These are phyloP conservation scores for Nannochloris sp. DNA, from an alignment of 139 green algal species.

Conservation along the genomic window DNA sequence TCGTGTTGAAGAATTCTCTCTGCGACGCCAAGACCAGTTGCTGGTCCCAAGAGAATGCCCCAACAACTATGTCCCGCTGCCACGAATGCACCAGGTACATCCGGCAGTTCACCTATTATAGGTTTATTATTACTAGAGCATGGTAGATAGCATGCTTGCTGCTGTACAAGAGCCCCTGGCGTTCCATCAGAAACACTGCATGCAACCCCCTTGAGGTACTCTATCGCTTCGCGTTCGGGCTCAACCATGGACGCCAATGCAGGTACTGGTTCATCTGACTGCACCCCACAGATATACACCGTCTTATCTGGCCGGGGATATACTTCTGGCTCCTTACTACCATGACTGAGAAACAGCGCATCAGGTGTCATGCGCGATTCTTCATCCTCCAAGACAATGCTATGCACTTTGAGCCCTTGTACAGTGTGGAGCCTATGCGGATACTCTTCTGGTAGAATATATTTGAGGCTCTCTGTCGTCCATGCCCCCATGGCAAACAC, in stretches of 20 bases:
- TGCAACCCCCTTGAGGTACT: constrained; percentile 15
- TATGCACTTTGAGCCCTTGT: constrained; percentile 61
- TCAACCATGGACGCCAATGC: constrained; percentile 33
- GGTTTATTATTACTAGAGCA: constrained; percentile 46
- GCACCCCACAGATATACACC: constrained; percentile 66
- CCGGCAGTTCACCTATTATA: constrained; percentile 51
- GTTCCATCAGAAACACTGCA: constrained; percentile 18
- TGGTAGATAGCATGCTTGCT: constrained; percentile 68
- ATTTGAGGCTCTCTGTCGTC: constrained; percentile 32
- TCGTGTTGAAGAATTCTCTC: constrained; percentile 30
- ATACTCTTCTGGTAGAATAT: constrained; percentile 37
- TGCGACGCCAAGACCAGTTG: constrained; percentile 60
- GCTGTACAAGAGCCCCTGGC: constrained; percentile 18
- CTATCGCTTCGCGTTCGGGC: constrained; percentile 14
- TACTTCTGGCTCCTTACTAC: constrained; percentile 56
- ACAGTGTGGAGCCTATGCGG: constrained; percentile 27
- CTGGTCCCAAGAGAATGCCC: constrained; percentile 66
- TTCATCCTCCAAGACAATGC: constrained; percentile 47
- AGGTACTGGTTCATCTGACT: constrained; percentile 35
- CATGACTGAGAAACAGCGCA: constrained; percentile 41
- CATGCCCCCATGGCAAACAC: constrained; percentile 73
- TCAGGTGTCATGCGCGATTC: constrained; percentile 20
- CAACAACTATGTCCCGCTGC: constrained; percentile 51
- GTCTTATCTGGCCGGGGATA: constrained; percentile 67
- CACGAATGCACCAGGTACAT: constrained; percentile 47